phyloP scores from a whole-genome alignment of 345 rosid species.

The Hibiscus trionum region DNA sequence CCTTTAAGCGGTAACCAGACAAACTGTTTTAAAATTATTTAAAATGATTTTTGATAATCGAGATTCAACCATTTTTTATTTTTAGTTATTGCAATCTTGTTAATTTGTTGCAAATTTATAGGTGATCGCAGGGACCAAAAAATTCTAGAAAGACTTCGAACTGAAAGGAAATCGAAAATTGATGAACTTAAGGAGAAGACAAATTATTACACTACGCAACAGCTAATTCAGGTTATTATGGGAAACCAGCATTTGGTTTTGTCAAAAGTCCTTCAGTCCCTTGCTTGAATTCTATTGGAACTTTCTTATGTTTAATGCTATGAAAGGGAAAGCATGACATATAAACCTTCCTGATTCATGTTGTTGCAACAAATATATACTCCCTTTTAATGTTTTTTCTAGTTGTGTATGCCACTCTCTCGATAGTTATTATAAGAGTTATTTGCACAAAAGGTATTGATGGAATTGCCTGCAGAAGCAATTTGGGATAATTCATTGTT shows the following conservation, averaged over 20 bases:
- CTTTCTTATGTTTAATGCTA: background rate
- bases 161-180: conserved; percentile 83
- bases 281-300: background rate
- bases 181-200: conserved; percentile 93
- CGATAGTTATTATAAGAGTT: background rate
- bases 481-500: too few species aligned
- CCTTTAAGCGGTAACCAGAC: background rate
- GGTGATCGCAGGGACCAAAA: conserved; percentile 85
- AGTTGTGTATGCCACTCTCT: background rate
- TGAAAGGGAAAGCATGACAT: background rate
- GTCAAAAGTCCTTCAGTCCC: background rate
- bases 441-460: too few species aligned
- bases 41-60: background rate
- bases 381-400: background rate
- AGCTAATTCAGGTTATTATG: conserved; percentile 73
- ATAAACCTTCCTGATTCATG: background rate
- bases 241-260: background rate
- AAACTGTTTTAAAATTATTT: background rate
- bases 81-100: background rate
- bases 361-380: background rate
- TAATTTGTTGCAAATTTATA: conserved; percentile 16
- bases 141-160: conserved; percentile 70
- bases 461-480: too few species aligned
- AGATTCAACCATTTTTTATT: background rate
- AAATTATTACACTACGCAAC: conserved; percentile 85